Base-by-base conservation (phyloP, 1,139 yeast species). In the Magnusiomyces suaveolens region DNA sequence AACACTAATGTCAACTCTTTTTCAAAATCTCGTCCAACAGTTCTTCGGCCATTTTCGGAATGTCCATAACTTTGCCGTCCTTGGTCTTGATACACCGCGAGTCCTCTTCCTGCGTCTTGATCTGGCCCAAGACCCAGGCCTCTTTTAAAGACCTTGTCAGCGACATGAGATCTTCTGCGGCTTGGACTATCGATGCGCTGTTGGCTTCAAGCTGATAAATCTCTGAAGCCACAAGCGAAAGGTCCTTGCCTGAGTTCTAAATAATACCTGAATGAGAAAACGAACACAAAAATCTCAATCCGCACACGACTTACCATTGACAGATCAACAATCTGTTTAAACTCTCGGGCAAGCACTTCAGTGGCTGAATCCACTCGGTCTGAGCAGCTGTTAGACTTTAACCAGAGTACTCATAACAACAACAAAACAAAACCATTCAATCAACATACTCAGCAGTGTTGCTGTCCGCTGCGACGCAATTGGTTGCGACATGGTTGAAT, bases 41-140 rank as follows among this genome's bases (percentile, higher is more conserved):
- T 25, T 59, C 54, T 24, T 64, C 61, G 1, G 63, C 60, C 50
- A 47, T 47, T 43, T 56, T 57, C 46, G 53, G 24, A 23, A 38
- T 49, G 16, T 51, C 54, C 32, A 43, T 51, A 26, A 43, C 43
- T 20, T 43, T 44, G 14, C 46, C 43, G 18, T 43, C 51, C 25
- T 50, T 14, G 8, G 50, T 20, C 21, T 23, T 49, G 2, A 49
- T 4, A 29, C 52, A 50, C 24, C 53, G 53, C 14, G 55, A 54
- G 18, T 50, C 48, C 12, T 55, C 58, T 4, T 59, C 57, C 12
- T 58, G 52, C 3, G 70, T 67, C 47, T 64, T 63, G n/a, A 70
- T 64, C 57, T 70, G 74, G 23, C 75, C 75, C 33, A 72, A 61
- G 21, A 72, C 64, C 75, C 75, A 72, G 12, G 74, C 72, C 57